Base-by-base conservation (phyloP, 805 yeast species). In the Candida insectorum region DNA sequence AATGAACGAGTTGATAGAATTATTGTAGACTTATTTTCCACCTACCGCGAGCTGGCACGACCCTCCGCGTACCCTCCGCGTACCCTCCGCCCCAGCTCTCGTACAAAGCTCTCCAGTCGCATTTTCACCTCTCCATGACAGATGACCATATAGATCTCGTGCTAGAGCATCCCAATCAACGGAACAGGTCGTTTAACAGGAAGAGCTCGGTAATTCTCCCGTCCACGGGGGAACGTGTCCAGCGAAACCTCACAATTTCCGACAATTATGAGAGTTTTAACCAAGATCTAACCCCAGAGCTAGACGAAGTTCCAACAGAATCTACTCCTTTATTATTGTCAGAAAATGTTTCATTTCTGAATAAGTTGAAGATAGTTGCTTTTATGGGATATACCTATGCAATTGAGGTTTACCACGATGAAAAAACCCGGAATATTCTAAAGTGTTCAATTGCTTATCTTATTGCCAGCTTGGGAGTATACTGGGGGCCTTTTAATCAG, bases 361-460 rank as follows among this genome's bases (percentile, higher is more conserved):
- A 36, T 16, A 36, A 34, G 28, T 4, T 39, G 9, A 36, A 33
- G 23, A 26, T 36, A 8, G 4, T 36, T 12, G 16, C 31, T 4
- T 34, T 23, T 14, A 28, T 19, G 13, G 14, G 20, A 7, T 30
- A 31, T 24, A 24, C 15, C n/a, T n/a, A n/a, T n/a, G n/a, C n/a
- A n/a, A n/a, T 12, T 9, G 34, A 30, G 4, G 3, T 35, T 5
- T 49, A 46, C 32, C 21, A 37, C 24, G 40, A 48, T 29, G 52
- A 54, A 11, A 18, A 37, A 12, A 43, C 43, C 30, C 48, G 53
- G 16, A 54, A 44, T 26, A 77, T 75, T 2, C 30, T 81, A 28
- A 84, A 85, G 45, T 82, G 91, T 46, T 68, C 89, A 0, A 37
- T 85, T n/a, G 82, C 93, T 1, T 86, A 86, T 50, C 60, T 81